These are phyloP conservation scores for Astrephomene gubernaculifera DNA, from an alignment of 139 green algal species.

Conservation along the genomic window DNA sequence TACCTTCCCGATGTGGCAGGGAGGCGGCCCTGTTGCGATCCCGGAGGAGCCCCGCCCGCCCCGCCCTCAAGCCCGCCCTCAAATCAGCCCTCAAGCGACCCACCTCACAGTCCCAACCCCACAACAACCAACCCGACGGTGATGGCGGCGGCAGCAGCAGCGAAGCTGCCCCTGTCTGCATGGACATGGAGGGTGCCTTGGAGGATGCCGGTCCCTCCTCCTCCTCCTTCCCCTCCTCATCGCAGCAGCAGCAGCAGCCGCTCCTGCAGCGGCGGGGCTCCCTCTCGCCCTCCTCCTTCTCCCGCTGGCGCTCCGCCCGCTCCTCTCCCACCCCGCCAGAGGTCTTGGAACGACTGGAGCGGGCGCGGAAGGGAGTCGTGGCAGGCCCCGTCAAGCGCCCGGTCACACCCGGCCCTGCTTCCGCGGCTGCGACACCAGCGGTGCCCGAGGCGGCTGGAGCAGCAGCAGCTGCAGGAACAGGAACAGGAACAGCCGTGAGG, in stretches of 20 bases:
- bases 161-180: background rate
- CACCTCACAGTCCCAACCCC: background rate
- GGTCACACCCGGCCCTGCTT: too few relatives aligned
- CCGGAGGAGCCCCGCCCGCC: background rate
- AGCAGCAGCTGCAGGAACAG: too few relatives aligned
- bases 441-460: too few relatives aligned
- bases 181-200: too few relatives aligned
- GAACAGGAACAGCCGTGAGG: too few relatives aligned
- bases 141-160: background rate
- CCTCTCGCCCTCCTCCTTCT: background rate
- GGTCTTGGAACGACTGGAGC: background rate
- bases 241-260: too few relatives aligned
- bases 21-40: background rate
- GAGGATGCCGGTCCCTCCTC: too few relatives aligned
- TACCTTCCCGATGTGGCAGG: background rate
- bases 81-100: conserved; percentile 18
- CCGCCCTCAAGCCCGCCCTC: background rate
- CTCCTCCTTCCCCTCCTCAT: too few relatives aligned
- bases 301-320: conserved; percentile 22
- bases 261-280: background rate
- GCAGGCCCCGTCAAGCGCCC: too few relatives aligned
- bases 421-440: too few relatives aligned
- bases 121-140: background rate
- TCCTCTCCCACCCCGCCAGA: background rate
- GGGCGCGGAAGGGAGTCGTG: background rate